These are phyloP conservation scores for Mrakia frigida DNA, from an alignment of 768 basidiomycete species.

Conservation along the genomic window DNA sequence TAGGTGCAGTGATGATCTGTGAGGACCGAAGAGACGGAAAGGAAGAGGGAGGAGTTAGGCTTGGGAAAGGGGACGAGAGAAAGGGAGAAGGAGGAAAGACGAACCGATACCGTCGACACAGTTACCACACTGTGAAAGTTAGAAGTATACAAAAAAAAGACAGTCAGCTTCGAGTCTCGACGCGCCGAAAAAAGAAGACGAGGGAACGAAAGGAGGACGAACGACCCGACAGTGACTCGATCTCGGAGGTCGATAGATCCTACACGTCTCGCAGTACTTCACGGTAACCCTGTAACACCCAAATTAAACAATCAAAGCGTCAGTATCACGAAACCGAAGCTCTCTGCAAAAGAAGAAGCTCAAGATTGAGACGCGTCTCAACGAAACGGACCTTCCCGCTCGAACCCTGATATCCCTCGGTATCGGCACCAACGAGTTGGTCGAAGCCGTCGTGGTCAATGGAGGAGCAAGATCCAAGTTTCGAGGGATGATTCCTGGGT, in stretches of 20 bases:
- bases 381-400: constrained; percentile 60
- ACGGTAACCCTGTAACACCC: constrained; percentile 63
- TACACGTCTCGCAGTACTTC: constrained; percentile 91
- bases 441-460: constrained; percentile 55
- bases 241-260: constrained; percentile 84
- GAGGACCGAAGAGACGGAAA: not conserved
- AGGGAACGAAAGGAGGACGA: constrained; percentile 37
- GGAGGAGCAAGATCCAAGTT: constrained; percentile 82
- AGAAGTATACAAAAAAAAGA: not conserved
- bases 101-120: constrained; percentile 83
- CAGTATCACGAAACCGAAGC: too few relatives aligned
- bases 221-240: constrained; percentile 96
- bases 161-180: not conserved
- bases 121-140: constrained; percentile 71
- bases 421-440: constrained; percentile 59
- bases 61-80: not conserved
- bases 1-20: constrained; percentile 48
- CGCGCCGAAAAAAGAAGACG: not conserved
- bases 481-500: constrained; percentile 85
- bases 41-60: not conserved
- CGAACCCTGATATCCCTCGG: constrained; percentile 78
- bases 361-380: not conserved
- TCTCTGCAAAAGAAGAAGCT: not conserved
- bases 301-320: not conserved
- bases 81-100: not conserved